A percentile compares a stretch with the other conserved stretches of the same genome.
These are phyloP conservation scores for Spergularia bocconei DNA, from an alignment of 148 eudicot species.

Conservation along the genomic window DNA sequence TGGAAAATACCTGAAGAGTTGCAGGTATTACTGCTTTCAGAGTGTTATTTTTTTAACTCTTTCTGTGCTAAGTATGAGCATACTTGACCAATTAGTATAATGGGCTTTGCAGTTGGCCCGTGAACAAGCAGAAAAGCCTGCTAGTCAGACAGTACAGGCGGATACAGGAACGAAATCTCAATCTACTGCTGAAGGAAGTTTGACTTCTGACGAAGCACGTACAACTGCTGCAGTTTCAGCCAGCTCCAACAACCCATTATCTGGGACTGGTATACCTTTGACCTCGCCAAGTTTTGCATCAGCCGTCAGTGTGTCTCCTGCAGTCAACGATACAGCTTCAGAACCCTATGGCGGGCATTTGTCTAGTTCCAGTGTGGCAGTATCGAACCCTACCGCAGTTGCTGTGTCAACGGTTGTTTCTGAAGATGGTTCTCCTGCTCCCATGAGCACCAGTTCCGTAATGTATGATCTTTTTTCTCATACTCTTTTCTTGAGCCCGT, in stretches of 20 bases:
- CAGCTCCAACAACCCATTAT: conserved; percentile 37
- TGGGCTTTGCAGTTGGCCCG: conserved; percentile 69
- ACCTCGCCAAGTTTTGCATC: conserved; percentile 53
- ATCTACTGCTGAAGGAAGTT: conserved; percentile 29
- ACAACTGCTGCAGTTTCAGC: conserved; percentile 34
- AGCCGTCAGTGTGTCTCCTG: conserved; percentile 43
- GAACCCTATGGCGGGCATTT: conserved; percentile 31
- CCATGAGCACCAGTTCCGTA: conserved; percentile 25
- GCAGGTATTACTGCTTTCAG: conserved; percentile 48
- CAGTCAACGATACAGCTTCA: conserved; percentile 41
- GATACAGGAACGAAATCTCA: conserved; percentile 34
- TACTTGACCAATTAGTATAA: neutral
- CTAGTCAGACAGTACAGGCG: conserved; percentile 38
- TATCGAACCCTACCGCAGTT: conserved; percentile 34
- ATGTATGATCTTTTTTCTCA: conserved; percentile 33
- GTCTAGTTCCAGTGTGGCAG: conserved; percentile 30
- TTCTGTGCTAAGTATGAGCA: neutral
- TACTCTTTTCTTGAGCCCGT: neutral
- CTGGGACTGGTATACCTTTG: conserved; percentile 37
- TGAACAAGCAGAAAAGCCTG: conserved; percentile 69
- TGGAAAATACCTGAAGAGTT: conserved; percentile 96
- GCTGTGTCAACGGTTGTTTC: conserved; percentile 39
- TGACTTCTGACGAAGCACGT: conserved; percentile 45
- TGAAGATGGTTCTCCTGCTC: conserved; percentile 37
- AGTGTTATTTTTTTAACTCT: neutral